These are phyloP conservation scores for Neonothopanus nambi DNA, from an alignment of 1,284 basidiomycete genomes.

Conservation along the genomic window DNA sequence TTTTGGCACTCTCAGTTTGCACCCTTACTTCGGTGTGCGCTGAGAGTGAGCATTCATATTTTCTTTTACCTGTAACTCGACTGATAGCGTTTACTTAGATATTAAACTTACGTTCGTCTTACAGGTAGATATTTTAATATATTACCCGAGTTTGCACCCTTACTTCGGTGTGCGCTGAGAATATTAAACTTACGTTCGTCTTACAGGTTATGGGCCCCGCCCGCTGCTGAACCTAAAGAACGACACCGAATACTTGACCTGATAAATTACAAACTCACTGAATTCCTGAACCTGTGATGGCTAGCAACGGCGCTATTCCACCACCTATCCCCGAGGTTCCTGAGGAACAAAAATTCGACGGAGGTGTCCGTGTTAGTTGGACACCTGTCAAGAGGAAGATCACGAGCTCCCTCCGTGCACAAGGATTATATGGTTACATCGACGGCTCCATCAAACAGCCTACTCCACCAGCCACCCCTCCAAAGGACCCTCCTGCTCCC, in stretches of 20 bases:
- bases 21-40: no score
- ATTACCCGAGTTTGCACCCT: no score
- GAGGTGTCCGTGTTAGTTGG: slow-evolving; percentile 3
- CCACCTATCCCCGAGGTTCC: slow-evolving; percentile 9
- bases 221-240: background rate
- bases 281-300: slow-evolving; percentile 5
- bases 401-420: background rate
- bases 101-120: no score
- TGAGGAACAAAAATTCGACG: slow-evolving; percentile 12
- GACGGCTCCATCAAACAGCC: slow-evolving; percentile 1
- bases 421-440: slow-evolving; percentile 6
- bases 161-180: no score
- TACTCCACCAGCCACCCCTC: background rate
- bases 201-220: no score
- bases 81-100: background rate
- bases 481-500: background rate
- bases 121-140: no score
- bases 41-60: no score
- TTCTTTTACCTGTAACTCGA: no score
- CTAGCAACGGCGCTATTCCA: slow-evolving; percentile 6
- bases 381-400: background rate
- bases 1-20: no score
- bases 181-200: no score
- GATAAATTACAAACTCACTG: no score
- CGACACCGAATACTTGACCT: no score